Evolutionary conservation across 2,329 filamentous ascomycete genomes (phyloP).

Genomic region (Ceratocystiopsis sp.): DNA sequence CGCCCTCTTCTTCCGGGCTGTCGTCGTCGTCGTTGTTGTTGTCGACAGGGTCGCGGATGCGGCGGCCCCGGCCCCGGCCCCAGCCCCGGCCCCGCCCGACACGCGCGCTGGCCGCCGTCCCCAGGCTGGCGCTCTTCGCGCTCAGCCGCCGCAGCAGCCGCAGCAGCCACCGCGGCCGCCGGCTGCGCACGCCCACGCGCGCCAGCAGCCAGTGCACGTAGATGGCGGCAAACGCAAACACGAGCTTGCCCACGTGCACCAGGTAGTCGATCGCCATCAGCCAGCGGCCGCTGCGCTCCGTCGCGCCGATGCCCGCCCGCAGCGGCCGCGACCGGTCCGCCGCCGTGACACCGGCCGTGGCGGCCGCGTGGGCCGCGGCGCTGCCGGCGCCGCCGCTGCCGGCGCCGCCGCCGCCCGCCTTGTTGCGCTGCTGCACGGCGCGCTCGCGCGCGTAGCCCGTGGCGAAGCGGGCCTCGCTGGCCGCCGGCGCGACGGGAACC

Average conservation of each 20-base stretch:
- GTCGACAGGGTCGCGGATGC: too few species aligned
- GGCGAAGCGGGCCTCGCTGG: conserved; percentile 17
- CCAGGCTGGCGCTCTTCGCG: too few species aligned
- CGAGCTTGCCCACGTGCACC: conserved; percentile 51
- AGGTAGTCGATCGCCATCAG: conserved; percentile 61
- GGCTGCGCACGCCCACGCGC: conserved; percentile 39
- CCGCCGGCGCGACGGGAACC: conserved; percentile 32
- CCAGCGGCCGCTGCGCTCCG: conserved; percentile 66
- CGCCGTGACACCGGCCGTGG: conserved; percentile 26
- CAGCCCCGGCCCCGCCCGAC: conserved; percentile 7
- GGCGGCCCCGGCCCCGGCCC: conserved; percentile 10
- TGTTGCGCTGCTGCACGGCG: conserved; percentile 43
- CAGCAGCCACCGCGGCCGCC: conserved; percentile 49
- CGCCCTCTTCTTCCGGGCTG: too few species aligned
- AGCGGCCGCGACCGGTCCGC: conserved; percentile 24
- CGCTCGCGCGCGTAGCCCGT: conserved; percentile 55
- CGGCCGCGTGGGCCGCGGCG: too few species aligned
- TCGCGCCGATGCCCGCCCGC: conserved; percentile 56
- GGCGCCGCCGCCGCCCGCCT: conserved; percentile 15
- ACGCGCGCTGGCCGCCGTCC: too few species aligned
- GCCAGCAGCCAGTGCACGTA: conserved; percentile 35
- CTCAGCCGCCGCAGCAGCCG: conserved; percentile 28
- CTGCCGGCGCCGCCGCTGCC: too few species aligned
- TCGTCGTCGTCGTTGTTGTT: conserved; percentile 6
- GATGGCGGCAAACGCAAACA: conserved; percentile 40